Evolutionary conservation across 441 rosid genomes (phyloP).

Genomic region (Adansonia gregorii): DNA sequence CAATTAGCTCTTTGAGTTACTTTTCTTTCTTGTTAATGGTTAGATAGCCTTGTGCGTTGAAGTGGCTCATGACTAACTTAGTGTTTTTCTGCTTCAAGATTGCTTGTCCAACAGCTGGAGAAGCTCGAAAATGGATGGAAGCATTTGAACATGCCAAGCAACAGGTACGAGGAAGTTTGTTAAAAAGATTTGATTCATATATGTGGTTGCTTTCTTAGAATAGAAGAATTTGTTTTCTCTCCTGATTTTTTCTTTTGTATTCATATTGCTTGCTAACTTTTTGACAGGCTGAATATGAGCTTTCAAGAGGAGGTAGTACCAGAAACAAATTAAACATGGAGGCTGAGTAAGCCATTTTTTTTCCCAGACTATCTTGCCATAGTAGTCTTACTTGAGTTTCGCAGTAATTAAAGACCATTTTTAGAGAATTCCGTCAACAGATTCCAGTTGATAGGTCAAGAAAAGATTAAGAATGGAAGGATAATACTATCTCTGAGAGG

Average conservation of each 20-base stretch:
- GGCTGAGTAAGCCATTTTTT: conserved; percentile 62
- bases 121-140: conserved; percentile 86
- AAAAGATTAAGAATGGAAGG: not conserved
- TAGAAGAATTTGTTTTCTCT: conserved; percentile 13
- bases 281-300: conserved; percentile 79
- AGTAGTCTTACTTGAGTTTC: conserved; percentile 10
- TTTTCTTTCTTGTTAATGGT: conserved; percentile 25
- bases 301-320: conserved; percentile 60
- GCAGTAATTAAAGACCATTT: conserved; percentile 1
- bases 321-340: conserved; percentile 79
- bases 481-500: conserved; percentile 3
- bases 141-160: conserved; percentile 97
- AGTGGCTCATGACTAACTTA: conserved; percentile 13
- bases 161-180: conserved; percentile 54
- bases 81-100: conserved; percentile 54
- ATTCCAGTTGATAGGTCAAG: conserved; percentile 19
- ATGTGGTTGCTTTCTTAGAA: not conserved
- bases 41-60: conserved; percentile 3
- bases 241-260: conserved; percentile 14
- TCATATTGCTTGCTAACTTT: conserved; percentile 25
- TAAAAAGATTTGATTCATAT: conserved; percentile 11
- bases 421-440: conserved; percentile 3
- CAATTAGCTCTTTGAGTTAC: not conserved
- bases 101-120: conserved; percentile 92
- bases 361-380: conserved; percentile 30